Evolutionary conservation across 1,139 yeast species (phyloP).

Genomic region (Zygoascus meyerae): DNA sequence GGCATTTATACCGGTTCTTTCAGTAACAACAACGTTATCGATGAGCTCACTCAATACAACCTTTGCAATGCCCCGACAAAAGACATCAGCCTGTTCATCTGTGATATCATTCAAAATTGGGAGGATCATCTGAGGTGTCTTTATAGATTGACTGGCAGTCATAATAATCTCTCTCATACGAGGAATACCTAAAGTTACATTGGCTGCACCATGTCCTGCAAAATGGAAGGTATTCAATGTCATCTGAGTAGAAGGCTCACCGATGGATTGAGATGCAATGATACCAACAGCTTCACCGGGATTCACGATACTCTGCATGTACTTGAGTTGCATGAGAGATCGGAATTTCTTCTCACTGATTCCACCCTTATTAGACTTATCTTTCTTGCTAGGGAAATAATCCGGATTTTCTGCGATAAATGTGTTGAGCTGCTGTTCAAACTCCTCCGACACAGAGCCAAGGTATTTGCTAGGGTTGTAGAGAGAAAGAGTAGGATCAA

Average conservation of each 20-base stretch:
- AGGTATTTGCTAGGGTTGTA: constrained; percentile 83
- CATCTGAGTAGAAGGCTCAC: constrained; percentile 99
- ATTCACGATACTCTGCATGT: constrained; percentile 89
- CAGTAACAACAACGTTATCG: constrained; percentile 79
- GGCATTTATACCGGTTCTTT: constrained; percentile 59
- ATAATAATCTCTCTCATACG: constrained; percentile 99
- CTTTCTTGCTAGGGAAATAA: constrained; percentile 48
- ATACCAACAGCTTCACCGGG: constrained; percentile 99
- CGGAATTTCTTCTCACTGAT: constrained; percentile 83
- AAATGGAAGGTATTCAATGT: constrained; percentile 98
- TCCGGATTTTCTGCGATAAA: constrained; percentile 50
- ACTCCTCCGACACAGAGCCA: constrained; percentile 90
- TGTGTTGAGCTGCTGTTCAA: constrained; percentile 71
- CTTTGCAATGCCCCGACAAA: constrained; percentile 85
- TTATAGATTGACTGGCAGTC: constrained; percentile 94
- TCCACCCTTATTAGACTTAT: constrained; percentile 33
- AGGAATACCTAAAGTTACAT: constrained; percentile 98
- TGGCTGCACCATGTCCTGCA: constrained; percentile 99
- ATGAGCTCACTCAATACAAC: constrained; percentile 85
- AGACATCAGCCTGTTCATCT: constrained; percentile 84
- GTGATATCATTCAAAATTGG: constrained; percentile 74
- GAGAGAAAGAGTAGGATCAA: constrained; percentile 83
- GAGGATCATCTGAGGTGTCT: constrained; percentile 97
- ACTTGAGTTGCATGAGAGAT: constrained; percentile 95
- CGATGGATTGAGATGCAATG: constrained; percentile 96